Percentiles rank a stretch among this genome's conserved stretches.
phyloP scores from a whole-genome alignment of 495 filamentous ascomycete species.

The Penicillium argentinense region DNA sequence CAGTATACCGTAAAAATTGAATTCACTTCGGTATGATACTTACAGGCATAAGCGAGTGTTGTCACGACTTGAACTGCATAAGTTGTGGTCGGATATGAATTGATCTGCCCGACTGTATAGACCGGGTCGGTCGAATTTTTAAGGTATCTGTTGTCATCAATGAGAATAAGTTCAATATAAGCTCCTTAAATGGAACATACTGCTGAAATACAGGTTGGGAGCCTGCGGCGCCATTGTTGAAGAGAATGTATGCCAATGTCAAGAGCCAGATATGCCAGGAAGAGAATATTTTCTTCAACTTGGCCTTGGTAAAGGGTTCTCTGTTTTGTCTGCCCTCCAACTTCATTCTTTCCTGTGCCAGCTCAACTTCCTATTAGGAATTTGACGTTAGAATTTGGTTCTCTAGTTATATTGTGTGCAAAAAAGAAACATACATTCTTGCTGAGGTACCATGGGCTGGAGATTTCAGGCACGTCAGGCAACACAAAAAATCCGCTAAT shows the following conservation, averaged over 20 bases:
- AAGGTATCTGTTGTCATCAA: conserved; percentile 26
- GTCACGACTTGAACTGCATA: conserved; percentile 48
- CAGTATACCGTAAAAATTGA: too few species aligned
- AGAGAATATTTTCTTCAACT: conserved; percentile 53
- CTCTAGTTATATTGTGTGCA: not conserved
- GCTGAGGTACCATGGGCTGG: conserved; percentile 51
- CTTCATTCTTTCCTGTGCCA: conserved; percentile 48
- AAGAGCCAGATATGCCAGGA: conserved; percentile 54
- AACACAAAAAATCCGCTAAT: conserved; percentile 59
- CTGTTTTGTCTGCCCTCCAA: conserved; percentile 46
- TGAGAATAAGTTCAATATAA: not conserved
- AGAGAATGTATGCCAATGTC: conserved; percentile 42
- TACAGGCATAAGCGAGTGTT: conserved; percentile 47
- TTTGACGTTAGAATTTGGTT: not conserved
- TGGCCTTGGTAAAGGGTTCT: conserved; percentile 44
- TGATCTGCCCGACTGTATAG: conserved; percentile 42
- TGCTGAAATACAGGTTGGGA: conserved; percentile 40
- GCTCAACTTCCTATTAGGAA: conserved; percentile 38
- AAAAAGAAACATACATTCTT: conserved; percentile 27
- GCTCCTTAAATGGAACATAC: conserved; percentile 18
- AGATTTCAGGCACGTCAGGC: conserved; percentile 61
- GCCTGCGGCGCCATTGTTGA: conserved; percentile 37
- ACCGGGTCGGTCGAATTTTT: conserved; percentile 38
- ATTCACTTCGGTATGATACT: too few species aligned
- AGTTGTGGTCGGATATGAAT: conserved; percentile 47